phyloP scores from a whole-genome alignment of 306 rosid species.

The Quercus alba region DNA sequence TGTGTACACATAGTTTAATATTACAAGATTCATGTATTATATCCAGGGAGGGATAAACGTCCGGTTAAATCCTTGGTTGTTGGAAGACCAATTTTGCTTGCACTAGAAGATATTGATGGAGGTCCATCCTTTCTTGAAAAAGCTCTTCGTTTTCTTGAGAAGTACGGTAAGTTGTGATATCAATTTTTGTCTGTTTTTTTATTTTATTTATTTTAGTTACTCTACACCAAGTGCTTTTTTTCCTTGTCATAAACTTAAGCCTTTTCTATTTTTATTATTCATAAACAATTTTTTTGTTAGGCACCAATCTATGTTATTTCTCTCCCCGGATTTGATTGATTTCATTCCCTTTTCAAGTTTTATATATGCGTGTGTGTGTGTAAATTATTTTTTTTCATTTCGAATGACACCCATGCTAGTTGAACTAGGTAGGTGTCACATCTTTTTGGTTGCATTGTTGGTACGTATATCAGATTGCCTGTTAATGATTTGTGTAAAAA shows the following conservation, averaged over 20 bases:
- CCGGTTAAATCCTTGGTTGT: constrained; percentile 95
- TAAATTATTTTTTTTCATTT: background rate
- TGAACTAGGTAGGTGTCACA: background rate
- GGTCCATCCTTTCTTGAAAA: constrained; percentile 99
- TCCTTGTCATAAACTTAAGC: background rate
- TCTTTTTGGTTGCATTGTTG: background rate
- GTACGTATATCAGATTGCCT: background rate
- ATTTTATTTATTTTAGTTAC: background rate
- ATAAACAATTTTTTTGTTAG: background rate
- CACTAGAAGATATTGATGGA: constrained; percentile 98
- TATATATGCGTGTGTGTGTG: no score
- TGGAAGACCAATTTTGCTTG: constrained; percentile 97
- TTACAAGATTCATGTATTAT: constrained; percentile 13
- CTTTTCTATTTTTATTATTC: background rate
- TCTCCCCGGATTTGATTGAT: no score
- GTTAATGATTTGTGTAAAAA: background rate
- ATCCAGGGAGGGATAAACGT: constrained; percentile 89
- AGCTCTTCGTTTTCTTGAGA: constrained; percentile 90
- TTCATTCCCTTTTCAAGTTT: background rate
- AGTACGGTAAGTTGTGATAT: constrained; percentile 61
- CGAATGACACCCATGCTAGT: background rate
- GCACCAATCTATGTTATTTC: no score
- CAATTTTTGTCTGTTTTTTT: background rate
- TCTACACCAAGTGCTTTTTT: constrained; percentile 11
- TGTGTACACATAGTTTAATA: background rate